Evolutionary conservation across 2,329 filamentous ascomycete genomes (phyloP).

Genomic region (Calonectria honghensis): DNA sequence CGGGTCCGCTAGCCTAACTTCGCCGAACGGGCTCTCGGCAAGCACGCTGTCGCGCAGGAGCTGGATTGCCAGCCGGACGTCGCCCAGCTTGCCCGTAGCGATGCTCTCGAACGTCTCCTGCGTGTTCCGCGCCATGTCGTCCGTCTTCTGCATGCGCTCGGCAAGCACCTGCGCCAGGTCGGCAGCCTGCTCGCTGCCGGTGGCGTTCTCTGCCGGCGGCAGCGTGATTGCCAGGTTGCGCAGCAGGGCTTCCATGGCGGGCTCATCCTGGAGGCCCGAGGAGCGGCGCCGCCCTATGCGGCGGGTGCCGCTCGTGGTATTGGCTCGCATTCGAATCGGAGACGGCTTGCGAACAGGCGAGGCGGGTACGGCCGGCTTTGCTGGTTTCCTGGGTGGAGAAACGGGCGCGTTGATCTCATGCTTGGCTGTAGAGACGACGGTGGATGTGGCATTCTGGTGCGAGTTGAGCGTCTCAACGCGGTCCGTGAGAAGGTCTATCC

Average conservation of each 20-base stretch:
- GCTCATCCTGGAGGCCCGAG: slow-evolving; percentile 60
- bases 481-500: slow-evolving; percentile 64
- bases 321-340: slow-evolving; percentile 59
- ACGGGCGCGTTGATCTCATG: slow-evolving; percentile 63
- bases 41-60: slow-evolving; percentile 71
- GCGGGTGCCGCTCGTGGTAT: slow-evolving; percentile 45
- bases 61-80: slow-evolving; percentile 69
- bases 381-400: slow-evolving; percentile 47
- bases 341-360: slow-evolving; percentile 62
- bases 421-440: slow-evolving; percentile 65
- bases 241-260: slow-evolving; percentile 69
- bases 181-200: slow-evolving; percentile 52
- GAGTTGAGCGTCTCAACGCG: slow-evolving; percentile 67
- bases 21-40: slow-evolving; percentile 69
- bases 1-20: slow-evolving; percentile 71
- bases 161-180: slow-evolving; percentile 60
- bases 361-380: slow-evolving; percentile 51
- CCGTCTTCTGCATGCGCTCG: slow-evolving; percentile 65
- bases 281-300: slow-evolving; percentile 59
- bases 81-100: slow-evolving; percentile 65
- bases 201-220: slow-evolving; percentile 57
- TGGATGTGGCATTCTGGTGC: slow-evolving; percentile 64
- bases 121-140: slow-evolving; percentile 65
- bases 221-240: slow-evolving; percentile 67
- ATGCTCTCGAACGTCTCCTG: slow-evolving; percentile 71